These are phyloP conservation scores for Fusarium floridanum DNA, from an alignment of 2,329 filamentous ascomycete species.

Conservation along the genomic window DNA sequence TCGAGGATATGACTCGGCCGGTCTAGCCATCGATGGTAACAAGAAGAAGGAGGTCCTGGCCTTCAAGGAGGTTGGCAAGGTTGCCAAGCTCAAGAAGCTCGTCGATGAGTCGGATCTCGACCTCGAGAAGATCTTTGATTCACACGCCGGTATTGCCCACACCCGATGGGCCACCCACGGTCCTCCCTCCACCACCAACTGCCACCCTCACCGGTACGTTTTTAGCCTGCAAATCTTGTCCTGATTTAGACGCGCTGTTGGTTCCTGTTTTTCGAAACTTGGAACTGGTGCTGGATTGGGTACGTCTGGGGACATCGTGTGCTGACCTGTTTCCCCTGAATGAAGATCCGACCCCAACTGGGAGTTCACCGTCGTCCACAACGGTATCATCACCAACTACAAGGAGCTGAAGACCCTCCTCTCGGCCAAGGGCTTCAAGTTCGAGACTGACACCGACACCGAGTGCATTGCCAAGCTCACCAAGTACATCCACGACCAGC, in stretches of 20 bases:
- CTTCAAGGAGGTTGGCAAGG: conserved; percentile 99
- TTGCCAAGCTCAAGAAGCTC: conserved; percentile 93
- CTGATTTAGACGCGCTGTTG: background rate
- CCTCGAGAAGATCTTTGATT: conserved; percentile 93
- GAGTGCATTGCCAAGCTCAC: conserved; percentile 99
- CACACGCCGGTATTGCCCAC: conserved; percentile 98
- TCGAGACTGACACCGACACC: conserved; percentile 99
- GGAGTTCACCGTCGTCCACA: conserved; percentile 98
- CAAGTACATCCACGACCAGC: conserved; percentile 97
- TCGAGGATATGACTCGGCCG: conserved; percentile 97
- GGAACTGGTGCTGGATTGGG: conserved; percentile 19
- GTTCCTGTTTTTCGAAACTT: conserved; percentile 2
- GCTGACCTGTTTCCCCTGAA: conserved; percentile 39
- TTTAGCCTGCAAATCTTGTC: conserved; percentile 1
- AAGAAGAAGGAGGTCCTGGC: conserved; percentile 98
- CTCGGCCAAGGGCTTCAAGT: conserved; percentile 94
- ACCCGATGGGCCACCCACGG: conserved; percentile 99
- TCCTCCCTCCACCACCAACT: conserved; percentile 92
- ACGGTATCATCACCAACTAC: conserved; percentile 99
- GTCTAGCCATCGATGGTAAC: conserved; percentile 95
- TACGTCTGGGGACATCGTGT: conserved; percentile 13
- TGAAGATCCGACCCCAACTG: conserved; percentile 89
- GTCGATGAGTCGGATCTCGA: conserved; percentile 88
- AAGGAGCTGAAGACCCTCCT: conserved; percentile 98
- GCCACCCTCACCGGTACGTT: conserved; percentile 94